Evolutionary conservation across 805 yeast genomes (phyloP).

Genomic region (Naumovozyma baii): DNA sequence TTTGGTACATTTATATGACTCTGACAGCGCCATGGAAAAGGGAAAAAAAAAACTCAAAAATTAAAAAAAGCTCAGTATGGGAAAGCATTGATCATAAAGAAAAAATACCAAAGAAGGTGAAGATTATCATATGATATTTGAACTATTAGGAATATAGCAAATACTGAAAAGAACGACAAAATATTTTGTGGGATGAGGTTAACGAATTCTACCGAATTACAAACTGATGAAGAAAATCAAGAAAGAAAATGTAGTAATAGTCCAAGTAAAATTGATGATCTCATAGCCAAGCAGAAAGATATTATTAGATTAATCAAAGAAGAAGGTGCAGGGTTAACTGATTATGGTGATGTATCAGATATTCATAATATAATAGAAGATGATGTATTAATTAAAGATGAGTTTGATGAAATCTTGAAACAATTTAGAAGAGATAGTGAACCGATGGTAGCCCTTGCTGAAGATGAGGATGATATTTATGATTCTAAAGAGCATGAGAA

Average conservation of each 20-base stretch:
- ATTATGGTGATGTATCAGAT: constrained; percentile 9
- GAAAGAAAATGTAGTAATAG: background rate
- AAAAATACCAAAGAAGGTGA: background rate
- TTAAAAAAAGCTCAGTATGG: no score
- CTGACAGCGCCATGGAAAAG: no score
- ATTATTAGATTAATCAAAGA: constrained; percentile 10
- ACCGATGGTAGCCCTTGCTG: constrained; percentile 8
- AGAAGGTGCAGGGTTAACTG: constrained; percentile 7
- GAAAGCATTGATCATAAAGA: no score
- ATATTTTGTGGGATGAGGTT: background rate
- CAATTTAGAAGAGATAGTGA: constrained; percentile 7
- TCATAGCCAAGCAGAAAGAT: constrained; percentile 31
- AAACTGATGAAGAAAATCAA: background rate
- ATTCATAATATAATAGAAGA: constrained; percentile 13
- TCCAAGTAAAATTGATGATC: constrained; percentile 34
- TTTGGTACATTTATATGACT: no score
- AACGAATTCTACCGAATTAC: background rate
- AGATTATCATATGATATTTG: background rate
- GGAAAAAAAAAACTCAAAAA: no score
- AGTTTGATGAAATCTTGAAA: constrained; percentile 11
- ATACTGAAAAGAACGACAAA: background rate
- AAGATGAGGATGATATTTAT: constrained; percentile 18
- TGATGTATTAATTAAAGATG: constrained; percentile 9
- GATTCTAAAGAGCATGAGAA: constrained; percentile 16
- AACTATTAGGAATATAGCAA: no score